phyloP scores from a whole-genome alignment of 1,284 basidiomycete species.

The Apiotrichum domesticum region DNA sequence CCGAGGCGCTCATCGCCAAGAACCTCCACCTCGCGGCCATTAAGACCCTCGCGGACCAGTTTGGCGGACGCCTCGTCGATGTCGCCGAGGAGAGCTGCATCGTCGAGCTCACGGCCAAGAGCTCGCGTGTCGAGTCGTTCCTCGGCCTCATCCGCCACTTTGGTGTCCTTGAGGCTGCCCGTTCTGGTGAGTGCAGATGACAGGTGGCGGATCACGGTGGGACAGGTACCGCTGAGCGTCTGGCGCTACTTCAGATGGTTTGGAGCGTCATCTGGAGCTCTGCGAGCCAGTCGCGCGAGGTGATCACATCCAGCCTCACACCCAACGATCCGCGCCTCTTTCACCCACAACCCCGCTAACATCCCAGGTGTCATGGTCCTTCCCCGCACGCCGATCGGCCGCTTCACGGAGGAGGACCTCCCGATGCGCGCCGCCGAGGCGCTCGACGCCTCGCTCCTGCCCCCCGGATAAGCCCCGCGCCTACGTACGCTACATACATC shows the following conservation, averaged over 20 bases:
- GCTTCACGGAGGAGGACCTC: constrained; percentile 59
- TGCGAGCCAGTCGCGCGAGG: no score
- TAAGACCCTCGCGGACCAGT: constrained; percentile 76
- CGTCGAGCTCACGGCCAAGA: constrained; percentile 92
- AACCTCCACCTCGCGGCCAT: constrained; percentile 85
- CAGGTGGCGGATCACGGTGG: no score
- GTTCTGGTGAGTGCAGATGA: constrained; percentile 62
- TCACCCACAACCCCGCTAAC: neutral
- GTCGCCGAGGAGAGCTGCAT: constrained; percentile 90
- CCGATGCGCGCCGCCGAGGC: constrained; percentile 51
- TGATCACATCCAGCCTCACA: no score
- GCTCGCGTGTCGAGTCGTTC: constrained; percentile 85
- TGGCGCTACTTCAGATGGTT: no score
- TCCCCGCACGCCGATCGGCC: constrained; percentile 80
- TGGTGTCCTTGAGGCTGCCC: constrained; percentile 86
- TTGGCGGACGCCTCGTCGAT: constrained; percentile 89
- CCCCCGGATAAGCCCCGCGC: constrained; percentile 62
- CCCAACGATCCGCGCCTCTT: neutral
- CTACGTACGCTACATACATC: neutral
- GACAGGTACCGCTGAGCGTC: no score
- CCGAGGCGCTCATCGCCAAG: constrained; percentile 80
- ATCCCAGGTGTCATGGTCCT: constrained; percentile 83
- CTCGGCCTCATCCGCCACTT: constrained; percentile 87
- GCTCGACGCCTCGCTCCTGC: constrained; percentile 79
- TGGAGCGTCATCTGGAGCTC: no score